Base-by-base conservation (phyloP, 2,329 filamentous ascomycete species). In the Fusarium kyushuense region DNA sequence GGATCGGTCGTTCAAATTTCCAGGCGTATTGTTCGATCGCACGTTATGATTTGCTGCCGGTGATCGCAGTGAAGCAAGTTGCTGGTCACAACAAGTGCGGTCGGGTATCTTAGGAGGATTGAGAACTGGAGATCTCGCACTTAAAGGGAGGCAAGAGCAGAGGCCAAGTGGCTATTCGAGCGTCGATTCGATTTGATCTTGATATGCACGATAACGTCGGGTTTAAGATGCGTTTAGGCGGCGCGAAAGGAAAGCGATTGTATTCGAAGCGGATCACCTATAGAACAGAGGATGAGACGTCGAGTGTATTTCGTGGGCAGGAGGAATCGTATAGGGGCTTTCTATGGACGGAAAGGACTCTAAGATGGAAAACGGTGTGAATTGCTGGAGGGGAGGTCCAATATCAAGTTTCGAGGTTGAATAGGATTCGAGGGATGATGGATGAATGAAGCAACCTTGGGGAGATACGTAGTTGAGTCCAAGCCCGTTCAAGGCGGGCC, bases 351-450 rank as follows among this genome's bases (percentile, higher is more conserved):
- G 13, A 19, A 55, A 47, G 48, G 46, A 49, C 45, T 48, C 53
- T 33, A 42, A 48, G 30, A 36, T 51, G 43, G 43, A 51, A 19
- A 54, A 53, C 11, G 45, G 25, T 48, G 14, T 21, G 38, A 58
- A 55, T 60, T 25, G 46, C 56, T 21, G 45, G 52, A 40, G 47
- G 23, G 38, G 41, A 60, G 55, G 67, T 60, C 56, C 47, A 33
- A 61, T 64, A 70, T 63, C 51, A 54, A 47, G 48, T 58, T 67
- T 55, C 43, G 48, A 64, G 48, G 56, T 64, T 45, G 61, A 45
- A 46, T 49, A 41, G 60, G 35, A 47, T 59, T 54, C 58, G 68
- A 68, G 60, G 67, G 60, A 71, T 61, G 54, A 40, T 59, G 67
- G 54, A 42, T 59, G 67, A 63, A 71, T 59, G 52, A 38, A 69